Percentiles rank a stretch among this genome's conserved stretches.
phyloP scores from a whole-genome alignment of 495 filamentous ascomycete species.

The Friedmanniomyces endolithicus region DNA sequence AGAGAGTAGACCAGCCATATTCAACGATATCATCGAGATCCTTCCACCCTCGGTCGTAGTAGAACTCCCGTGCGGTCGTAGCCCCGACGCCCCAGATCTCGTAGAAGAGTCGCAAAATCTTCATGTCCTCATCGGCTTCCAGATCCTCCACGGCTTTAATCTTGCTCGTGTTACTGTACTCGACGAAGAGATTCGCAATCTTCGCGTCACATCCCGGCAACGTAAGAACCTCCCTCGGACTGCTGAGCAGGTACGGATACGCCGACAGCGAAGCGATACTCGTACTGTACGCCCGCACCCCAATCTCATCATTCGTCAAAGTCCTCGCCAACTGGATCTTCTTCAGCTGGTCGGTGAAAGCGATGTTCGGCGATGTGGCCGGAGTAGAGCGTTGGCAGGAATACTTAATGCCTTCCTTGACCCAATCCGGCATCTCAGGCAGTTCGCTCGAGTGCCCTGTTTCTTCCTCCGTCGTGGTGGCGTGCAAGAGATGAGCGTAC shows the following conservation, averaged over 20 bases:
- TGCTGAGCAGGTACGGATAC: constrained; percentile 55
- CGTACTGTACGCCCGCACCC: constrained; percentile 76
- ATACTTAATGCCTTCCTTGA: constrained; percentile 52
- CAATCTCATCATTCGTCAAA: constrained; percentile 61
- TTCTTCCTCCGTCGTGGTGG: constrained; percentile 66
- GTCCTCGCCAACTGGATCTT: constrained; percentile 61
- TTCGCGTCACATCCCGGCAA: constrained; percentile 77
- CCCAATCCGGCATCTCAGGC: constrained; percentile 57
- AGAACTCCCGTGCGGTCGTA: constrained; percentile 71
- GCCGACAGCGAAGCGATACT: constrained; percentile 72
- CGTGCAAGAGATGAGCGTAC: constrained; percentile 40
- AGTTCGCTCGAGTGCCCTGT: constrained; percentile 32
- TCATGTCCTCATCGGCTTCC: constrained; percentile 50
- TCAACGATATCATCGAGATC: constrained; percentile 77
- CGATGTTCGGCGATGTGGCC: constrained; percentile 53
- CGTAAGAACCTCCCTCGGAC: constrained; percentile 47
- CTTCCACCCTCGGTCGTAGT: constrained; percentile 60
- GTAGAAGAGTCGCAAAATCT: constrained; percentile 55
- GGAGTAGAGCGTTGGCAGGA: constrained; percentile 74
- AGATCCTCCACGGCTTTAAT: constrained; percentile 52
- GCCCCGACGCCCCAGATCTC: constrained; percentile 85
- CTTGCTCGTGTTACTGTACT: constrained; percentile 52
- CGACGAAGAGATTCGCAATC: constrained; percentile 63
- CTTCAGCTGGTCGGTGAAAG: constrained; percentile 62
- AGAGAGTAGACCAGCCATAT: constrained; percentile 62